A percentile compares a stretch with the other conserved stretches of the same genome.
Conservation (phyloP, 192 early-diverging fungal genomes). For the Diversispora epigaea region DNA sequence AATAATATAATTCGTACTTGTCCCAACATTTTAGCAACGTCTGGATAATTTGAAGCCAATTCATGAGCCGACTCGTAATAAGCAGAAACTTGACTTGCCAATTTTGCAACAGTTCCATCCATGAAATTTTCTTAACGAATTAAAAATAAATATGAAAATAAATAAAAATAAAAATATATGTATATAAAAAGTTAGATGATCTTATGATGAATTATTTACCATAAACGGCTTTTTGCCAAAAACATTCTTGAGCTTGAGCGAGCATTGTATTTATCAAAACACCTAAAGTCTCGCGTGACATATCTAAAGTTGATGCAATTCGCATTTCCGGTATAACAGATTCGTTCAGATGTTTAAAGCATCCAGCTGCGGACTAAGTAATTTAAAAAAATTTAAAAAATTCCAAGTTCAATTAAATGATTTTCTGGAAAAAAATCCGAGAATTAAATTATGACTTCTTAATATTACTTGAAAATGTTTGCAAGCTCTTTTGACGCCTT, state of each 20-base stretch:
- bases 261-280: constrained; percentile 78
- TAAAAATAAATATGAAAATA: neutral
- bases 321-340: constrained; percentile 64
- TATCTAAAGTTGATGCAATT: constrained; percentile 65
- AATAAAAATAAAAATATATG: neutral
- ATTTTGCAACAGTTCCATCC: constrained; percentile 70
- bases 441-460: neutral
- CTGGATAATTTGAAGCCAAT: constrained; percentile 55
- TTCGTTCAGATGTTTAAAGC: constrained; percentile 62
- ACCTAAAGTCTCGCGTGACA: constrained; percentile 65
- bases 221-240: constrained; percentile 80
- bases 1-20: constrained; percentile 16
- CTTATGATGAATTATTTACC: constrained; percentile 32
- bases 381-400: too few relatives aligned
- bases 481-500: constrained; percentile 77
- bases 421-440: too few relatives aligned
- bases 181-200: too few relatives aligned
- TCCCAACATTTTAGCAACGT: constrained; percentile 13
- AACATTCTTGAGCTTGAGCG: constrained; percentile 93
- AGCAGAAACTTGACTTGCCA: constrained; percentile 73
- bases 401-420: too few relatives aligned
- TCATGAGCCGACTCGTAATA: constrained; percentile 72
- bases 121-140: constrained; percentile 67
- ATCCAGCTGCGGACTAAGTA: constrained; percentile 73
- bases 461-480: constrained; percentile 70